phyloP scores from a whole-genome alignment of 805 yeast genomes.

The Torulaspora quercuum region DNA sequence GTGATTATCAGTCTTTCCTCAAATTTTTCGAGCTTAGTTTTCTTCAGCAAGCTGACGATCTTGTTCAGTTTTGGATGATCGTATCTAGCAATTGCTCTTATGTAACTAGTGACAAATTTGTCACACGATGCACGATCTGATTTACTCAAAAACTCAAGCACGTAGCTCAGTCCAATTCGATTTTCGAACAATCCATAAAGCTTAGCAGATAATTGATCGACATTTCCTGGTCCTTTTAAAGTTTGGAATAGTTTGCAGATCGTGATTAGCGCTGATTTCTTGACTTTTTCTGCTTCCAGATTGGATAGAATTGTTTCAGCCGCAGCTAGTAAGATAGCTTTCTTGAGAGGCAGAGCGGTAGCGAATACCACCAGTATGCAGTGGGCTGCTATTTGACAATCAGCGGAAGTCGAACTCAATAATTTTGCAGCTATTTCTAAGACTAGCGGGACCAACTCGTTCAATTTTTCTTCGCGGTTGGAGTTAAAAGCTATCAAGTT shows the following conservation, averaged over 20 bases:
- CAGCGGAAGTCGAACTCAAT: conserved; percentile 46
- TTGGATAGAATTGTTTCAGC: conserved; percentile 52
- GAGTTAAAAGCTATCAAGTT: conserved; percentile 59
- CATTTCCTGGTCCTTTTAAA: conserved; percentile 40
- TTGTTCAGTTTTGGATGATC: conserved; percentile 39
- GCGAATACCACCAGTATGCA: conserved; percentile 75
- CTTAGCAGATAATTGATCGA: conserved; percentile 41
- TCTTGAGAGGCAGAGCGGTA: conserved; percentile 61
- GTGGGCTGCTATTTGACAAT: conserved; percentile 78
- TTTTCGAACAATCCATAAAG: conserved; percentile 36
- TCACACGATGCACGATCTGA: conserved; percentile 36
- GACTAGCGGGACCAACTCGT: conserved; percentile 51
- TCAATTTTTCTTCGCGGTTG: conserved; percentile 42
- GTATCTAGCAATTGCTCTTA: conserved; percentile 44
- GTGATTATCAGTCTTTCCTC: conserved; percentile 39
- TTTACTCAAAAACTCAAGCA: conserved; percentile 23
- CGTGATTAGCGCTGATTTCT: conserved; percentile 46
- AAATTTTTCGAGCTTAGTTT: conserved; percentile 35
- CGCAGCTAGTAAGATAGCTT: conserved; percentile 55
- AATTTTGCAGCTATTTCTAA: conserved; percentile 58
- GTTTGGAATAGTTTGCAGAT: conserved; percentile 50
- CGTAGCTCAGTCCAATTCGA: conserved; percentile 22
- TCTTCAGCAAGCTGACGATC: conserved; percentile 39
- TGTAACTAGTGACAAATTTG: conserved; percentile 44
- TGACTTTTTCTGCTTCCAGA: conserved; percentile 40